Evolutionary conservation across 2,329 filamentous ascomycete species (phyloP), one percentile per base, ranked within the genome.

Genomic region (Aspergillus thermomutatus): DNA sequence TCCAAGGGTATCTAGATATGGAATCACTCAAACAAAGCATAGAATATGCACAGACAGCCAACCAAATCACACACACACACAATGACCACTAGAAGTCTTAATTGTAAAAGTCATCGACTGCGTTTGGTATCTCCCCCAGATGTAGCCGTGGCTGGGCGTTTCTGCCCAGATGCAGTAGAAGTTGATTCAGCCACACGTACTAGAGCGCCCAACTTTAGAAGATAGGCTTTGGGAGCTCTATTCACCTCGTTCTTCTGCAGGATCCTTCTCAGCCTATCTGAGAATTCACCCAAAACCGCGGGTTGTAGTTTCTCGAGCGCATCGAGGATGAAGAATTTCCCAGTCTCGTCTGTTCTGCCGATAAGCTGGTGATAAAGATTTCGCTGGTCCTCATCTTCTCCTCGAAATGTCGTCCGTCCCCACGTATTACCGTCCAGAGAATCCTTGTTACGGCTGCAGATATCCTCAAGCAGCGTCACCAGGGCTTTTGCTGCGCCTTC

Each of bases 181-280:
- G 53, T 57, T 5, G 69, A 60, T 57, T 71, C 70, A 17, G 66
- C 66, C 28, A 55, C 57, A 25, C 72, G 67, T 28, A 75, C 66
- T 47, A 77, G 49, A 3, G 60, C 56, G 34, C 62, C 65, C 14
- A 77, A 62, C 37, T 69, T 70, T 28, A 71, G 57, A 28, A 76
- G 64, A 51, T 72, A 77, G 8, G 62, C 61, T 51, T 65, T 68
- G 17, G 75, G 74, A 0, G 72, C 72, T 23, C 70, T 68, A 54
- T 78, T 75, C 43, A 76, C 70, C 61, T 80, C 74, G 51, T 82
- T 75, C 62, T 79, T 78, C 60, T 62, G 64, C 17, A 73, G 68
- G 11, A 75, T 66, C 5, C 61, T 62, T 11, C 62, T 63, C 28
- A 78, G 62, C 27, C 64, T 68, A n/a, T 61, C 51, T 17, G 61